Evolutionary conservation across 352 stramenopile genomes (phyloP), one percentile per base, ranked within the genome.

Genomic region (Phytophthora podocarpi): DNA sequence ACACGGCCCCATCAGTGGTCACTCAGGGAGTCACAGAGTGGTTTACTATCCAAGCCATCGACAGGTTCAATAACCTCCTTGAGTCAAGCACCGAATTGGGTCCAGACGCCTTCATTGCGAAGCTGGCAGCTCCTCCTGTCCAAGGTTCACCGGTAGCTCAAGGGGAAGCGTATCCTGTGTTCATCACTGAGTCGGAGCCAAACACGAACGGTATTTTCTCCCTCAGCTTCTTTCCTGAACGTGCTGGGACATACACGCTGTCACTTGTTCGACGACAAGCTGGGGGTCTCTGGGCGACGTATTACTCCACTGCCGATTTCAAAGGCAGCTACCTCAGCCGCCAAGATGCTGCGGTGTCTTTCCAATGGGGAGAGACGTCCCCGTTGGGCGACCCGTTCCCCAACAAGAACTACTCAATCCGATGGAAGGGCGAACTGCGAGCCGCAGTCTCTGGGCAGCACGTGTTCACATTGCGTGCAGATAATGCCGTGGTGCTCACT

Each of bases 41-140:
- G 26, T 98, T 98, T 65, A 76, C 67, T 9, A 68, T 99, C 2
- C 87, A 98, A 56, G 75, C 88, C 12, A 86, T 95, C 27, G 96
- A 99, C 66, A 64, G 71, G 3, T 99, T 98, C 59, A 80, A 85
- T 5, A 99, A 99, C 67, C 69, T 76, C 27, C 74, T 99, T 8
- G 85, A 96, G 24, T 88, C 69, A 0, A 91, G 73, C 27, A 91
- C 82, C 1, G 84, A 93, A 39, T 43, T 96, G 9, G 52, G 64
- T 13, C 61, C 58, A 4, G 28, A 69, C 0, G 85, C 64, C 0
- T 93, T 97, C 48, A 52, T 94, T 4, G 64, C 90, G 4, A 65
- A 39, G 5, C 56, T 98, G 10, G 64, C 75, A 11, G 85, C 85
- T 4, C 59, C 75, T 9, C 41, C 54, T 24, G 49, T 70, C 35